phyloP scores from a whole-genome alignment of 2,329 filamentous ascomycete species.

The Ophiognomonia clavigignenti-juglandacearum region DNA sequence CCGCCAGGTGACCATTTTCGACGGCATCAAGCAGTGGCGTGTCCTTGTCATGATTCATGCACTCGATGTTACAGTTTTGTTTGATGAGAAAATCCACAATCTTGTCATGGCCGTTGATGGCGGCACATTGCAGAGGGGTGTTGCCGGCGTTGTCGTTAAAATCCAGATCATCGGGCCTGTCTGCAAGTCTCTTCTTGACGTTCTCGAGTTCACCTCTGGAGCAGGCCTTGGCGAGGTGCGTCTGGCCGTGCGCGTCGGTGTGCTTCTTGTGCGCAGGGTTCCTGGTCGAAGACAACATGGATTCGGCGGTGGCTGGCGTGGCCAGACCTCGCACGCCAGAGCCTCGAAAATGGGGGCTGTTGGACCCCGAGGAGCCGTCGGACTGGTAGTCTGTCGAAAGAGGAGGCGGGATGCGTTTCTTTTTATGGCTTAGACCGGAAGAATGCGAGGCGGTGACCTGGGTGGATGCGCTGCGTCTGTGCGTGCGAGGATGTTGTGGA shows the following conservation, averaged over 20 bases:
- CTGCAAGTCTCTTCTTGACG: slow-evolving; percentile 68
- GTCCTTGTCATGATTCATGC: slow-evolving; percentile 74
- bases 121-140: slow-evolving; percentile 88
- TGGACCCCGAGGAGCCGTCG: slow-evolving; percentile 60
- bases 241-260: slow-evolving; percentile 88
- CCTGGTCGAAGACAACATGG: slow-evolving; percentile 62
- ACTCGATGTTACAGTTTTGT: slow-evolving; percentile 80
- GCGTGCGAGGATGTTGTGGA: slow-evolving; percentile 50
- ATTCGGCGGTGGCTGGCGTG: slow-evolving; percentile 51
- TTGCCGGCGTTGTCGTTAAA: slow-evolving; percentile 93
- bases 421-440: slow-evolving; percentile 52
- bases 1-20: slow-evolving; percentile 87
- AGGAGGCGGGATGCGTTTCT: slow-evolving; percentile 56
- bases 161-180: slow-evolving; percentile 83
- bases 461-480: slow-evolving; percentile 61
- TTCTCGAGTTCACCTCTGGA: slow-evolving; percentile 77
- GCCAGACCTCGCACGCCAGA: slow-evolving; percentile 53
- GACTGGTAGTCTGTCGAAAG: slow-evolving; percentile 63
- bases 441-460: slow-evolving; percentile 54
- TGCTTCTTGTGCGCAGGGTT: slow-evolving; percentile 76
- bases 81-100: slow-evolving; percentile 85
- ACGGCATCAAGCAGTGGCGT: slow-evolving; percentile 94
- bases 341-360: slow-evolving; percentile 53
- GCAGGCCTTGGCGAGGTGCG: slow-evolving; percentile 82
- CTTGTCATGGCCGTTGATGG: slow-evolving; percentile 77